Conservation (phyloP, 2,329 filamentous ascomycete genomes). For the Exophiala aquamarina region DNA sequence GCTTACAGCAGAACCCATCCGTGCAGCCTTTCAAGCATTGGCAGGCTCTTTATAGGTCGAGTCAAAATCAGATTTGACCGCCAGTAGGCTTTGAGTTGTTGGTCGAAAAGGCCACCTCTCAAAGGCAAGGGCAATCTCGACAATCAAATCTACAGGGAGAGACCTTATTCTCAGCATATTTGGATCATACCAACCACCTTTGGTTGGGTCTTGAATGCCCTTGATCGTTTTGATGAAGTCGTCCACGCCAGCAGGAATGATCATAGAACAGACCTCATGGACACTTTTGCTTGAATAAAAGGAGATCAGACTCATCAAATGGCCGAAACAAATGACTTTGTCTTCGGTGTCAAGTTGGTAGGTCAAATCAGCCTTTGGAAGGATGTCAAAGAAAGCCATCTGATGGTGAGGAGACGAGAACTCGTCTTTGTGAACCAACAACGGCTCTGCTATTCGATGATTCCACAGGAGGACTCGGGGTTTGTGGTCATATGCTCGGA, state of each 20-base stretch:
- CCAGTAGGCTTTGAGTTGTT: constrained; percentile 16
- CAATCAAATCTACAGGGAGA: constrained; percentile 19
- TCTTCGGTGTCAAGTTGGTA: constrained; percentile 44
- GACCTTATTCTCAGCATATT: constrained; percentile 20
- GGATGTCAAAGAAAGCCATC: constrained; percentile 47
- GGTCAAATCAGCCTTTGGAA: constrained; percentile 58
- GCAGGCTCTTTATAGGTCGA: no score
- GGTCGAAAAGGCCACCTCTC: constrained; percentile 27
- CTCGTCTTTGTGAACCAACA: constrained; percentile 21
- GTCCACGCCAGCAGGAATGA: constrained; percentile 18
- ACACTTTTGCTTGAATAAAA: constrained; percentile 8
- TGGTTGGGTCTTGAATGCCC: constrained; percentile 20
- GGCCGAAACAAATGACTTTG: constrained; percentile 24
- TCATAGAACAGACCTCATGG: constrained; percentile 12
- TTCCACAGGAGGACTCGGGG: constrained; percentile 25
- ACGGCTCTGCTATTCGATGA: constrained; percentile 21
- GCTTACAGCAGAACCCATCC: no score
- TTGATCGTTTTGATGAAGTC: constrained; percentile 25
- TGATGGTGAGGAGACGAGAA: constrained; percentile 17
- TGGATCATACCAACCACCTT: constrained; percentile 26
- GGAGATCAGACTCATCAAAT: constrained; percentile 15
- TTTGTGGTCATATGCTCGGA: constrained; percentile 16
- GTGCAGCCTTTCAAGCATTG: no score
- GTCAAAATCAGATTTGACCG: constrained; percentile 5
- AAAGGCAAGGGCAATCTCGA: constrained; percentile 28